Base-by-base conservation (phyloP, 2,329 filamentous ascomycete species). In the Curvularia verruculosa region DNA sequence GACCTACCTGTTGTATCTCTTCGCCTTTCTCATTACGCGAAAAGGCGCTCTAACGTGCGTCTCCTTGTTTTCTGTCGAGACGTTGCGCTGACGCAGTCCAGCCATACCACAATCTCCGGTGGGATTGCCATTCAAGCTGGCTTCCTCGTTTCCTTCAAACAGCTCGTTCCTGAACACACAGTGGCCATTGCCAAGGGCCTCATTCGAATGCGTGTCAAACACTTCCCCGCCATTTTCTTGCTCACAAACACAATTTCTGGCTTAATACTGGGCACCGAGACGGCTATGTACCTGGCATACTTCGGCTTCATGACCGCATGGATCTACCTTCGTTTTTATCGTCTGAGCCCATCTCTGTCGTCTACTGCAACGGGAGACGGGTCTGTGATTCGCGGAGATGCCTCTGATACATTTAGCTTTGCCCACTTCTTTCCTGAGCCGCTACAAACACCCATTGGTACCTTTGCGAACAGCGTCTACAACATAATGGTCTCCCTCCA, bases 251-350 rank as follows among this genome's bases (percentile, higher is more conserved):
- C 89, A 31, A 81, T 90, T 51, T 87, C 87, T 28, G 85, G 87
- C 31, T 75, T 88, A 1, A 65, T 88, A 8, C 75, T 90, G 37
- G 85, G 88, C 58, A 89, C 86, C n/a, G 85, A 88, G 71, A 91
- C 92, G 19, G 89, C 92, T 44, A 83, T 93, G 63, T 86, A 96
- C 73, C 85, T 97, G 58, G 87, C 91, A 50, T 81, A 90, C 75
- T 89, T 89, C 66, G 93, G 92, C 56, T 90, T 99, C 76, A 76
- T 97, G 59, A 89, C 88, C 10, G 92, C 91, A 75, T 99, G 94
- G 94, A 91, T 90, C 41, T 98, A 98, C 77, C 87, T 99, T 18
- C 91, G 95, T 65, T 99, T 98, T 82, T 97, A 91, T 82, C 96
- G 96, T 79, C 79, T 83, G 54, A 85, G 88, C 56, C 83, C 80